Conservation (phyloP, 768 basidiomycete species). For the Chalciporus pseudorubinellus region DNA sequence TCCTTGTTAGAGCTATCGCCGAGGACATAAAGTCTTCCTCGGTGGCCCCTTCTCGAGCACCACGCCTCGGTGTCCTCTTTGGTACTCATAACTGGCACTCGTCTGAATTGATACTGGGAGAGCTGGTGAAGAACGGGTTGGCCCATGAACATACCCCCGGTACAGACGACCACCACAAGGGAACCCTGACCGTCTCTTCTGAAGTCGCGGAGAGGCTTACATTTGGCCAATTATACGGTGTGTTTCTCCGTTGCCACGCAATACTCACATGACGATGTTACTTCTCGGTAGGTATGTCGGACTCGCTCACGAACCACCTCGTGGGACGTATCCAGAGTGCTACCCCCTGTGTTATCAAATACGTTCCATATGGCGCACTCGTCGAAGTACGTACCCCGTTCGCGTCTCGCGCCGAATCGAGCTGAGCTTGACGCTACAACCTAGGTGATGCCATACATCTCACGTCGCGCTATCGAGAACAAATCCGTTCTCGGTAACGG, state of each 20-base stretch:
- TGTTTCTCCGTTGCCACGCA: constrained; percentile 23
- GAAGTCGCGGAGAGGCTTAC: constrained; percentile 64
- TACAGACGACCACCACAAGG: constrained; percentile 17
- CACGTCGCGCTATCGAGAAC: constrained; percentile 89
- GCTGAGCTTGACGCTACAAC: neutral
- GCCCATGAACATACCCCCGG: constrained; percentile 22
- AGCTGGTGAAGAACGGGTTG: constrained; percentile 56
- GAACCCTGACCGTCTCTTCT: constrained; percentile 42
- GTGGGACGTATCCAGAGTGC: constrained; percentile 48
- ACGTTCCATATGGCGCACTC: constrained; percentile 74
- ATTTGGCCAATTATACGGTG: constrained; percentile 84
- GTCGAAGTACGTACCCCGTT: constrained; percentile 45
- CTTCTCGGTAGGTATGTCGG: constrained; percentile 69
- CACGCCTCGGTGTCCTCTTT: constrained; percentile 64
- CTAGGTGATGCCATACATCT: constrained; percentile 87
- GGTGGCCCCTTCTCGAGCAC: neutral
- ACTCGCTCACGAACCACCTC: constrained; percentile 72
- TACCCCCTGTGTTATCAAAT: constrained; percentile 80
- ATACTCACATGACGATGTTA: too few species aligned
- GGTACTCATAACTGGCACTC: constrained; percentile 86
- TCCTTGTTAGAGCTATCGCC: constrained; percentile 56
- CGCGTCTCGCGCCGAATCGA: neutral
- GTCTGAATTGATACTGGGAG: constrained; percentile 56
- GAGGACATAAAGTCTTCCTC: constrained; percentile 42
- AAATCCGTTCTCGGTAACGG: constrained; percentile 80